These are phyloP conservation scores for Cynara cardunculus DNA, from an alignment of 129 eudicot genomes.

Conservation along the genomic window DNA sequence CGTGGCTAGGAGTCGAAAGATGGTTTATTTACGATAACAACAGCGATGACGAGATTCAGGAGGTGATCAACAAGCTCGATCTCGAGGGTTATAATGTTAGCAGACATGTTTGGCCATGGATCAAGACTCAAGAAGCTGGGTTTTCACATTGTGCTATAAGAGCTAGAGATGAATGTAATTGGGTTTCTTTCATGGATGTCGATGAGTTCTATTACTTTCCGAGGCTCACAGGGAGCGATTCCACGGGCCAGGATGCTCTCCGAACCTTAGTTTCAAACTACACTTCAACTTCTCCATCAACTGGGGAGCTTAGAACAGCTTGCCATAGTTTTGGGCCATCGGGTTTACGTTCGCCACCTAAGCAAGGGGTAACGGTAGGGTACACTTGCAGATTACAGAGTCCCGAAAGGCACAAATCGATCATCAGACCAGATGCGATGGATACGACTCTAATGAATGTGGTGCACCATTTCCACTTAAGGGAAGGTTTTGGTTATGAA, in stretches of 20 bases:
- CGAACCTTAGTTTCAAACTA: constrained; percentile 48
- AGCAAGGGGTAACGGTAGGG: constrained; percentile 71
- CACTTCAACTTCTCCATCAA: constrained; percentile 32
- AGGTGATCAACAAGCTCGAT: constrained; percentile 57
- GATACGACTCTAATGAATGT: constrained; percentile 73
- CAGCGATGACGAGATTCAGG: constrained; percentile 68
- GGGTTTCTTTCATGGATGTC: constrained; percentile 94
- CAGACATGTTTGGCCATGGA: constrained; percentile 95
- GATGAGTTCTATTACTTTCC: constrained; percentile 93
- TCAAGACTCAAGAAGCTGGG: constrained; percentile 97
- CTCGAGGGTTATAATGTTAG: constrained; percentile 59
- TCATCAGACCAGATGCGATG: constrained; percentile 71
- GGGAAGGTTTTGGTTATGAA: constrained; percentile 49
- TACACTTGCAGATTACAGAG: constrained; percentile 85
- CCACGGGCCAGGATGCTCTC: constrained; percentile 50
- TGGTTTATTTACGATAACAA: constrained; percentile 96
- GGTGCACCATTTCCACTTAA: constrained; percentile 87
- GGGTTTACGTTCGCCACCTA: constrained; percentile 61
- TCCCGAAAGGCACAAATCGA: constrained; percentile 96
- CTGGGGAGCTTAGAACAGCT: constrained; percentile 81
- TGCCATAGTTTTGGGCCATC: constrained; percentile 97
- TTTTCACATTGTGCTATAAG: constrained; percentile 90
- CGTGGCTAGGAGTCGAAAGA: constrained; percentile 90
- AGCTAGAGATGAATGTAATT: constrained; percentile 64
- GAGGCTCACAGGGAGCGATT: background rate